Percentiles rank a stretch among this genome's conserved stretches.
These are phyloP conservation scores for Phallus indusiatus DNA, from an alignment of 768 basidiomycete genomes.

Conservation along the genomic window DNA sequence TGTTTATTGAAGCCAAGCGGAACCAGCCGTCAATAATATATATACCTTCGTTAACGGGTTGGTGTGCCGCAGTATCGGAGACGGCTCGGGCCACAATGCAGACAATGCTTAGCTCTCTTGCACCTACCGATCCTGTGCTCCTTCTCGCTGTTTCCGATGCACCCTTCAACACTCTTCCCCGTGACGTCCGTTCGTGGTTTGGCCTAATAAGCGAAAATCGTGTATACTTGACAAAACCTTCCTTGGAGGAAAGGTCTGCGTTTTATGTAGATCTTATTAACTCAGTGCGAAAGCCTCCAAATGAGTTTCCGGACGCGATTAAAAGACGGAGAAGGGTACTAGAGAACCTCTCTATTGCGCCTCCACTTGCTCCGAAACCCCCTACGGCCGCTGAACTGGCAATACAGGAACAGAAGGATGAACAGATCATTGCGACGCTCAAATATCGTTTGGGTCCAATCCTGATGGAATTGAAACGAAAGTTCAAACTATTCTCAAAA, in stretches of 20 bases:
- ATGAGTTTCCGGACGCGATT: constrained; percentile 82
- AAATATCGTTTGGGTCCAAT: constrained; percentile 90
- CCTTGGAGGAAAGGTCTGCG: constrained; percentile 40
- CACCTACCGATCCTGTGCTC: constrained; percentile 89
- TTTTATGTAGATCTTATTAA: constrained; percentile 74
- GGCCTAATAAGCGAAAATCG: constrained; percentile 67
- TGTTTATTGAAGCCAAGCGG: constrained; percentile 94
- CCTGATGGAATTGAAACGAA: constrained; percentile 80
- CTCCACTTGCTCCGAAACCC: constrained; percentile 71
- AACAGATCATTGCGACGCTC: constrained; percentile 65
- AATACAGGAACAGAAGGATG: constrained; percentile 74
- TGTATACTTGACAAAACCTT: constrained; percentile 50
- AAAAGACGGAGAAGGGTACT: constrained; percentile 75
- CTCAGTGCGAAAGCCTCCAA: constrained; percentile 68
- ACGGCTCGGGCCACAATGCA: constrained; percentile 76
- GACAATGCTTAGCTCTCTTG: constrained; percentile 84
- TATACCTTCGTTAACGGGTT: constrained; percentile 79
- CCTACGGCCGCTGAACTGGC: constrained; percentile 78
- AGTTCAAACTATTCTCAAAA: constrained; percentile 86
- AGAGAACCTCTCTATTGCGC: constrained; percentile 80
- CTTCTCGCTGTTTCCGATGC: constrained; percentile 86
- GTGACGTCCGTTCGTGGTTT: constrained; percentile 88
- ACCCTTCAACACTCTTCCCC: constrained; percentile 53
- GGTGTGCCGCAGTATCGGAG: constrained; percentile 81
- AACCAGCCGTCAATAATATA: constrained; percentile 95